phyloP scores from a whole-genome alignment of 352 stramenopile genomes.

The Phytophthora parvispora region DNA sequence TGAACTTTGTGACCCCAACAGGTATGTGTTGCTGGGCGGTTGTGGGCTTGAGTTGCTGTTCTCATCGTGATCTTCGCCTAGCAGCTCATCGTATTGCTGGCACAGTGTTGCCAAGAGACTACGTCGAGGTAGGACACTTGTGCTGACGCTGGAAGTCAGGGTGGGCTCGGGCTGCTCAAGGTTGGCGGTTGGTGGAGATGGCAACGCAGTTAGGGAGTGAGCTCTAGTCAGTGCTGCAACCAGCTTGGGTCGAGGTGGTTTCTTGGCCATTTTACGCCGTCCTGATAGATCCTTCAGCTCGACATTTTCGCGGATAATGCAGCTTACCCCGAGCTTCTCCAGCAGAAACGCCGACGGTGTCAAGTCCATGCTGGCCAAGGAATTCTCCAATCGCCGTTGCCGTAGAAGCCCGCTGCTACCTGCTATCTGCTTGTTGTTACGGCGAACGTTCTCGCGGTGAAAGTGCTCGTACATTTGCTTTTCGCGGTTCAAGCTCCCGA shows the following conservation, averaged over 20 bases:
- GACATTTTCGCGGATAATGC: constrained; percentile 58
- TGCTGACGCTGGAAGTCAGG: constrained; percentile 49
- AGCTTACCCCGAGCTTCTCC: constrained; percentile 66
- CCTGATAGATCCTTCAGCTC: constrained; percentile 6
- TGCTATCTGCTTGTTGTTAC: constrained; percentile 55
- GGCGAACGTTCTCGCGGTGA: constrained; percentile 72
- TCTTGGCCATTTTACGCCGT: constrained; percentile 36
- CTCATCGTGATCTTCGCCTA: constrained; percentile 38
- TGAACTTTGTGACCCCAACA: not conserved
- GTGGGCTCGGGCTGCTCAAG: constrained; percentile 14
- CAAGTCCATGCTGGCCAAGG: constrained; percentile 55
- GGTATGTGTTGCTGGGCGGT: not conserved
- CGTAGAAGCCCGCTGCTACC: constrained; percentile 43
- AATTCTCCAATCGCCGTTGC: constrained; percentile 41
- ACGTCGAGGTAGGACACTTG: constrained; percentile 23
- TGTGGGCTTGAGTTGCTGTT: constrained; percentile 7
- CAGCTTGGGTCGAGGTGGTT: constrained; percentile 28
- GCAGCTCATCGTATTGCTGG: constrained; percentile 57
- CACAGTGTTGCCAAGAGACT: constrained; percentile 25
- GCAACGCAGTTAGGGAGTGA: constrained; percentile 33
- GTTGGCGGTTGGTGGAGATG: not conserved
- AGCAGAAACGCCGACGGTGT: constrained; percentile 76
- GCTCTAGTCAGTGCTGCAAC: constrained; percentile 20
- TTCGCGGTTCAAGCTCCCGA: constrained; percentile 80
- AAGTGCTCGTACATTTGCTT: constrained; percentile 82